Conservation (phyloP, 257 asterid species). For the Solanum chilense region DNA sequence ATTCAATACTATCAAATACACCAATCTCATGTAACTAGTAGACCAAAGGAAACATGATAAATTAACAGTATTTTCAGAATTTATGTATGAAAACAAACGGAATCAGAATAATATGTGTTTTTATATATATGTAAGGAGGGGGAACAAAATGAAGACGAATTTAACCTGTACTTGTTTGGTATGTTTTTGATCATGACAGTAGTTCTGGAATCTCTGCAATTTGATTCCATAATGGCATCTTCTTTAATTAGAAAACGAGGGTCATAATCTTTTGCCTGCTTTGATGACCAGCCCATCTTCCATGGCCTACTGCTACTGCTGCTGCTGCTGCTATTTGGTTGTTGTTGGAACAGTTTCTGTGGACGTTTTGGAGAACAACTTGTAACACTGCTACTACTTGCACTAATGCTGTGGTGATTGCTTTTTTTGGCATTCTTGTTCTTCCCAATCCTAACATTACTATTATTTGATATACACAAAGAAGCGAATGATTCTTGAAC, state of each 20-base stretch:
- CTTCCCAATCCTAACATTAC: background rate
- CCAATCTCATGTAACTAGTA: background rate
- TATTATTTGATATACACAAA: constrained; percentile 3
- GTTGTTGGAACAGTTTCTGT: background rate
- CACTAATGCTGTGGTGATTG: background rate
- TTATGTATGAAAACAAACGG: background rate
- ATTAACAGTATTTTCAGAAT: background rate
- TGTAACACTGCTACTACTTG: background rate
- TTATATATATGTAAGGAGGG: background rate
- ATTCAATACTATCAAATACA: background rate
- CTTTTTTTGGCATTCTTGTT: constrained; percentile 2
- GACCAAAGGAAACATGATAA: background rate
- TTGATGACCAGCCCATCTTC: constrained; percentile 17
- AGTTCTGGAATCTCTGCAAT: constrained; percentile 65
- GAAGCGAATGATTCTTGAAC: constrained; percentile 32
- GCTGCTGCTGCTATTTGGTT: background rate
- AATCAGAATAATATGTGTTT: background rate
- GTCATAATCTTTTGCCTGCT: constrained; percentile 41
- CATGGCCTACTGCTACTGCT: constrained; percentile 12
- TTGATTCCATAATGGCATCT: constrained; percentile 45
- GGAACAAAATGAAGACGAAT: background rate
- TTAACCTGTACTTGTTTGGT: constrained; percentile 97
- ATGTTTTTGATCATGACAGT: constrained; percentile 96
- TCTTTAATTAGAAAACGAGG: constrained; percentile 71
- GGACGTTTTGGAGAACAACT: constrained; percentile 1